A percentile compares a stretch with the other conserved stretches of the same genome.
Conservation (phyloP, 2,329 filamentous ascomycete species). For the Fusarium duplospermum region DNA sequence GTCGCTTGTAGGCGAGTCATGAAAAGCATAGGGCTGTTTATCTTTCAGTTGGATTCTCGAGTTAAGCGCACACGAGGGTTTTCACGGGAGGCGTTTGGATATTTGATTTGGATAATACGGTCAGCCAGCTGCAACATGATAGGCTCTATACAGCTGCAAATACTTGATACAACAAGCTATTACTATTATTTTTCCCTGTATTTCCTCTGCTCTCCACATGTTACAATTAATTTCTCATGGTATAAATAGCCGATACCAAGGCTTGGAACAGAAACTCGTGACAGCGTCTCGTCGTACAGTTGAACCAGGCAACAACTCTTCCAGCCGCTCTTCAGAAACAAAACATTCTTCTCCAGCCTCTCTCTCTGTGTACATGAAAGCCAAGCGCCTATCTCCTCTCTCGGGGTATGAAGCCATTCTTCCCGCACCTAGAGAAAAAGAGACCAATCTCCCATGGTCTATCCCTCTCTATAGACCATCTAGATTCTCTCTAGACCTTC, state of each 20-base stretch:
- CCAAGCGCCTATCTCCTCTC: neutral
- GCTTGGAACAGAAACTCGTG: neutral
- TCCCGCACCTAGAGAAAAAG: neutral
- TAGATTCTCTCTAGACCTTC: neutral
- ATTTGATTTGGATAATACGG: neutral
- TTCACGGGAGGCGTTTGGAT: neutral
- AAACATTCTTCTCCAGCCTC: neutral
- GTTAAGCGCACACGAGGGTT: neutral
- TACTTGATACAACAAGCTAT: neutral
- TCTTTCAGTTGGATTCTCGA: neutral
- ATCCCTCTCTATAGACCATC: neutral
- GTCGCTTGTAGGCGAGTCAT: neutral
- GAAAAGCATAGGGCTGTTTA: neutral
- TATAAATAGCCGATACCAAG: neutral
- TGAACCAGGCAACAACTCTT: neutral
- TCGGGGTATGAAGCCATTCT: neutral
- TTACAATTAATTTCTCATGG: neutral
- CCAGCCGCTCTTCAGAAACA: neutral
- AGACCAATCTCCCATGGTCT: slow-evolving; percentile 2
- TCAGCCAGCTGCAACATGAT: neutral
- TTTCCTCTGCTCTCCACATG: neutral
- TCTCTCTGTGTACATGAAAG: neutral
- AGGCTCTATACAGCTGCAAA: neutral
- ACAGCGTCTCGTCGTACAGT: neutral
- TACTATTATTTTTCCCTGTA: neutral